phyloP scores from a whole-genome alignment of 495 filamentous ascomycete genomes.

The Paragyromitra xinjiangensis region DNA sequence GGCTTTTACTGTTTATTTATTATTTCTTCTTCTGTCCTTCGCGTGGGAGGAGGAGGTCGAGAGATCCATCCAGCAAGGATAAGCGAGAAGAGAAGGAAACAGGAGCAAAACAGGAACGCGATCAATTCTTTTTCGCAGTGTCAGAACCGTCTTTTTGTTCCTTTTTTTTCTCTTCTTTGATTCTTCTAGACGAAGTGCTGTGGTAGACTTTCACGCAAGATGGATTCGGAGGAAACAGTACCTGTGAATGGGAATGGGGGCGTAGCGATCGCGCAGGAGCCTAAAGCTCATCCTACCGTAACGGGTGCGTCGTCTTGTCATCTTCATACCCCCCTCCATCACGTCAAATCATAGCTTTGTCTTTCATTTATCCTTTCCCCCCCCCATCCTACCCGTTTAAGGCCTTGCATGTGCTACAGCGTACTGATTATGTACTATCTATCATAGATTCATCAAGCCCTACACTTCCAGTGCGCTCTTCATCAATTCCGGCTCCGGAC shows the following conservation, averaged over 20 bases:
- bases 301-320: slow-evolving; percentile 45
- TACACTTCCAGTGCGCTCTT: slow-evolving; percentile 45
- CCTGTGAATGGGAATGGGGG: slow-evolving; percentile 50
- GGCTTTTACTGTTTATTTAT: slow-evolving; percentile 51
- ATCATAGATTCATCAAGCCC: slow-evolving; percentile 39
- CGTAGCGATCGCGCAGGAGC: slow-evolving; percentile 48
- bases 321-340: slow-evolving; percentile 19
- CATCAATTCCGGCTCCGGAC: slow-evolving; percentile 52
- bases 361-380: slow-evolving; percentile 21
- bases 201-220: slow-evolving; percentile 44
- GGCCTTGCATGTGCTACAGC: slow-evolving; percentile 13
- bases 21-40: slow-evolving; percentile 50
- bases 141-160: slow-evolving; percentile 48
- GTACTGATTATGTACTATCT: slow-evolving; percentile 34
- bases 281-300: slow-evolving; percentile 50
- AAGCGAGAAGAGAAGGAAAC: slow-evolving; percentile 49
- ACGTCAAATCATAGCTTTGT: slow-evolving; percentile 36
- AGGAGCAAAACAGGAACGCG: slow-evolving; percentile 34
- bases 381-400: slow-evolving; percentile 22
- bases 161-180: slow-evolving; percentile 28
- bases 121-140: slow-evolving; percentile 51
- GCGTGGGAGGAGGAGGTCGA: slow-evolving; percentile 50
- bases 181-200: slow-evolving; percentile 53
- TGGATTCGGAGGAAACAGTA: slow-evolving; percentile 48
- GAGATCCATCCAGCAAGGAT: slow-evolving; percentile 51